A percentile compares a stretch with the other conserved stretches of the same genome.
These are phyloP conservation scores for Ophiostoma piceae DNA, from an alignment of 2,329 filamentous ascomycete species.

Conservation along the genomic window DNA sequence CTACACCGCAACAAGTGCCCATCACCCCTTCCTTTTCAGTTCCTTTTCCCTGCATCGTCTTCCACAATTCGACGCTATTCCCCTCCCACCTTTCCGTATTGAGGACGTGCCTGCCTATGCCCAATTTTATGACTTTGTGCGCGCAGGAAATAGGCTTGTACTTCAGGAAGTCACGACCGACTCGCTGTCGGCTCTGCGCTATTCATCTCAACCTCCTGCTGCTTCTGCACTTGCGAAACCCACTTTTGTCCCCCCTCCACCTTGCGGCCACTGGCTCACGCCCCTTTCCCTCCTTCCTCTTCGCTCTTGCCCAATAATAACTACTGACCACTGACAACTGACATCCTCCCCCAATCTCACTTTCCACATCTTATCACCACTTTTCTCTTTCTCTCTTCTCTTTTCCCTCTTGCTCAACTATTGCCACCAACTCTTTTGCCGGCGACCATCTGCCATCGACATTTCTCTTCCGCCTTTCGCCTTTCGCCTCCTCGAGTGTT, in stretches of 20 bases:
- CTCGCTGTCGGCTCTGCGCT: background rate
- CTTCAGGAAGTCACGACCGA: constrained; percentile 7
- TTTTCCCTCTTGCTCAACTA: background rate
- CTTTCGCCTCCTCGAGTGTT: constrained; percentile 5
- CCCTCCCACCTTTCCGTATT: constrained; percentile 10
- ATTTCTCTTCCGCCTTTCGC: background rate
- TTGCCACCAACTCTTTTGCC: background rate
- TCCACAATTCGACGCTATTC: background rate
- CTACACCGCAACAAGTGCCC: constrained; percentile 15
- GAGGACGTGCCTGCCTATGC: constrained; percentile 3
- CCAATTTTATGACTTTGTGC: background rate
- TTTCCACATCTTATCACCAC: constrained; percentile 1
- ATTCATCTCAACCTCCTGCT: background rate
- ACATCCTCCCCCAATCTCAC: background rate
- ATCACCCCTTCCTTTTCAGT: constrained; percentile 19
- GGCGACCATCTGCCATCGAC: background rate
- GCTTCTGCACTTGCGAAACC: background rate
- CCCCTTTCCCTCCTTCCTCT: constrained; percentile 4
- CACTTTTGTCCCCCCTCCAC: background rate
- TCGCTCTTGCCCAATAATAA: background rate
- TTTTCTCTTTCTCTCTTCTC: background rate
- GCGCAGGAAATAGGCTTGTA: background rate
- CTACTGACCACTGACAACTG: background rate
- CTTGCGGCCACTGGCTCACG: background rate
- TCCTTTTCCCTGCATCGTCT: background rate